These are phyloP conservation scores for Phytophthora capsici DNA, from an alignment of 352 stramenopile species.

Conservation along the genomic window DNA sequence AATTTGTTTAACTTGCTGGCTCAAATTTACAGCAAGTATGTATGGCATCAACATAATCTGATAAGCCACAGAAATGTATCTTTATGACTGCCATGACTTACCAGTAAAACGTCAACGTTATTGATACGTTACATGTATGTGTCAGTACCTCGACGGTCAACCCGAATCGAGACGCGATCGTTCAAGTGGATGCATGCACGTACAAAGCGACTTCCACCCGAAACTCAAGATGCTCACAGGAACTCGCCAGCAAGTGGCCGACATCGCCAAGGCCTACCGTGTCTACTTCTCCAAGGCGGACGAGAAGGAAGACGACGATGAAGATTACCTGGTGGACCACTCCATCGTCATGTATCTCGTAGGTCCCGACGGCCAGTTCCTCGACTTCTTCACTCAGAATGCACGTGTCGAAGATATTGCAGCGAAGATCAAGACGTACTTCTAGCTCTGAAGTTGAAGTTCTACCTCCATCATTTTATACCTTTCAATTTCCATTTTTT, in stretches of 20 bases:
- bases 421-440: slow-evolving; percentile 89
- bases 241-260: slow-evolving; percentile 94
- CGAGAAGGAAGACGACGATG: slow-evolving; percentile 94
- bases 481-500: slow-evolving; percentile 13
- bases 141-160: slow-evolving; percentile 99
- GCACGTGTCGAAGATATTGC: slow-evolving; percentile 94
- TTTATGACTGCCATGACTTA: too few species aligned
- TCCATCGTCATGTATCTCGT: slow-evolving; percentile 99
- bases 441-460: slow-evolving; percentile 1
- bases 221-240: slow-evolving; percentile 89
- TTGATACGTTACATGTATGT: too few species aligned
- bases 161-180: slow-evolving; percentile 95
- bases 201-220: slow-evolving; percentile 88
- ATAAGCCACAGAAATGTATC: too few species aligned
- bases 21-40: too few species aligned
- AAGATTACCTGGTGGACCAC: slow-evolving; percentile 99
- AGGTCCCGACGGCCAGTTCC: slow-evolving; percentile 94
- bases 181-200: slow-evolving; percentile 96
- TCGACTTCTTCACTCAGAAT: slow-evolving; percentile 99
- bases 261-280: slow-evolving; percentile 97
- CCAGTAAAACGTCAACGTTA: too few species aligned
- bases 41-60: too few species aligned
- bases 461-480: background rate
- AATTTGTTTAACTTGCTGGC: too few species aligned
- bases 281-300: slow-evolving; percentile 98